A percentile compares a stretch with the other conserved stretches of the same genome.
phyloP scores from a whole-genome alignment of 768 basidiomycete genomes.

The Xerocomellus intermedius region DNA sequence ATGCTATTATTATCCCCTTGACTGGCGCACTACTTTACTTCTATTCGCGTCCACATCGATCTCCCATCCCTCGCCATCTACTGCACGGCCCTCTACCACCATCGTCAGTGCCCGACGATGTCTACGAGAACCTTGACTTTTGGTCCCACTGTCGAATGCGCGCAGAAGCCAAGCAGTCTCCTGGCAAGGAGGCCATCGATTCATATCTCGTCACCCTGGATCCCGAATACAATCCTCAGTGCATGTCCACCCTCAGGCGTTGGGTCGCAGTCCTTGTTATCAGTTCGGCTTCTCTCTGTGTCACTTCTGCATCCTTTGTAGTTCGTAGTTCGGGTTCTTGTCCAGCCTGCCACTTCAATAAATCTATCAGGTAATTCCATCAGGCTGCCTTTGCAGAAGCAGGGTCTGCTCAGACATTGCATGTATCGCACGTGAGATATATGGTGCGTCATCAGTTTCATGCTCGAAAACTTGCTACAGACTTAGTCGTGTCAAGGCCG shows the following conservation, averaged over 20 bases:
- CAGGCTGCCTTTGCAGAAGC: conserved; percentile 64
- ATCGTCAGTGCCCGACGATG: not conserved
- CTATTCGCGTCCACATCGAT: not conserved
- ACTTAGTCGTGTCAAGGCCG: conserved; percentile 43
- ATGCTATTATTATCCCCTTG: conserved; percentile 8
- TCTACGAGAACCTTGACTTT: conserved; percentile 7
- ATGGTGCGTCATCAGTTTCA: conserved; percentile 14
- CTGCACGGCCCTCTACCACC: not conserved
- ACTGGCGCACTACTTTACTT: not conserved
- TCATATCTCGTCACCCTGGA: conserved; percentile 38
- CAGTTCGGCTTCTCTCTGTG: conserved; percentile 47
- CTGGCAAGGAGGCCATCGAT: conserved; percentile 6
- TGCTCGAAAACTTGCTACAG: not conserved
- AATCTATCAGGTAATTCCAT: not conserved
- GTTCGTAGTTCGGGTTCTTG: conserved; percentile 33
- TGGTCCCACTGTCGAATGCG: conserved; percentile 8
- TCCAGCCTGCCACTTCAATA: not conserved
- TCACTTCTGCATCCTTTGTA: conserved; percentile 56
- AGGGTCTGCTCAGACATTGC: conserved; percentile 51
- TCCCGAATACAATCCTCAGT: conserved; percentile 41
- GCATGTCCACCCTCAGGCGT: conserved; percentile 39
- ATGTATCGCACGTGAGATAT: conserved; percentile 48
- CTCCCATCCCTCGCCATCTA: not conserved
- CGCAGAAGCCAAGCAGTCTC: not conserved
- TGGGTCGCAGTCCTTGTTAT: conserved; percentile 51